Evolutionary conservation across 768 basidiomycete species (phyloP), one percentile per base, ranked within the genome.

Genomic region (Hericium rajendrae): DNA sequence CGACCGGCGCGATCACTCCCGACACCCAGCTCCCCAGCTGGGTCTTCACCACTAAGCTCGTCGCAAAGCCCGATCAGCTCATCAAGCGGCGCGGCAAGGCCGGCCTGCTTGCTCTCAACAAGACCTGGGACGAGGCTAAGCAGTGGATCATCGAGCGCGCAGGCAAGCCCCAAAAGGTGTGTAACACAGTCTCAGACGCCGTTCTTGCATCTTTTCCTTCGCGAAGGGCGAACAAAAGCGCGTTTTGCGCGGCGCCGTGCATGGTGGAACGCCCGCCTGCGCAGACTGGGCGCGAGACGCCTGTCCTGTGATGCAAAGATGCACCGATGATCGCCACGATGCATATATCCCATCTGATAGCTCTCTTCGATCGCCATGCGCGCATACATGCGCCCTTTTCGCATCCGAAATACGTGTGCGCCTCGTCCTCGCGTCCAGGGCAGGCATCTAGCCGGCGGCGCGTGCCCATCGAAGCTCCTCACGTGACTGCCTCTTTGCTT

Each of bases 61-160:
- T 97, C 67, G 94, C 85, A 16, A 97, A 97, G 77, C 94, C 94
- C 24, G 94, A 95, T 76, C 94, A 97, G 76, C 87, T 98, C 73
- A 98, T 98, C 84, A 99, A 98, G 79, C 89, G 97, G 63, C 90
- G 97, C 60, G 97, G 97, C 67, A 99, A 99, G 81, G 93, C 93
- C 20, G 97, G 97, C 62, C 81, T 99, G 13, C 83, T 99, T 61
- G 85, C 85, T 38, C 80, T 99, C 63, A 97, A 98, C 85, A 94
- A 94, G 76, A 77, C 79, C 22, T 97, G 90, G 91, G 78, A 85
- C 39, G 89, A 88, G 66, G 91, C 91, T 20, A 90, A 82, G 69
- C 72, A 79, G 52, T 98, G 97, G 94, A 89, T 98, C 68, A 68
- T 78, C 54, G 83, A 86, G 61, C 80, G 87, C 38, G 94, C 95